Evolutionary conservation across 768 basidiomycete species (phyloP).

Genomic region (Leccinellum rugosiceps): DNA sequence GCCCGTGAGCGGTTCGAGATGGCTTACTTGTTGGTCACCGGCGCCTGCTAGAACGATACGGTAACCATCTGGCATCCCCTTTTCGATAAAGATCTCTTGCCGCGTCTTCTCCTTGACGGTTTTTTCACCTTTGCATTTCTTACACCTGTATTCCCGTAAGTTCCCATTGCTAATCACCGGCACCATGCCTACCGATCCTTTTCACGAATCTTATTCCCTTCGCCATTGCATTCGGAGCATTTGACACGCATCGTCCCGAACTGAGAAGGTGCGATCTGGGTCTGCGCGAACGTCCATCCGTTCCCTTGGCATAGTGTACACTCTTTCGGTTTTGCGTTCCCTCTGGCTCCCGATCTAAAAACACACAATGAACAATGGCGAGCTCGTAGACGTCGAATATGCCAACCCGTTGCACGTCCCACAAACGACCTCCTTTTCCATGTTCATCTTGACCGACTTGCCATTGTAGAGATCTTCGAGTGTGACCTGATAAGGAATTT

Average conservation of each 20-base stretch:
- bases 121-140: constrained; percentile 90
- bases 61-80: constrained; percentile 81
- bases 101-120: constrained; percentile 85
- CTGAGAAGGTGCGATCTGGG: constrained; percentile 47
- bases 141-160: constrained; percentile 58
- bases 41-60: constrained; percentile 87
- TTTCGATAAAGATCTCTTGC: constrained; percentile 82
- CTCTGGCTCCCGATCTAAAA: constrained; percentile 74
- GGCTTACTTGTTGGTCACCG: constrained; percentile 80
- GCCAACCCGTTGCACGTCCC: constrained; percentile 74
- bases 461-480: constrained; percentile 94
- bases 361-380: constrained; percentile 2
- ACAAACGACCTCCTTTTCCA: constrained; percentile 85
- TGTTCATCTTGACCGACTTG: constrained; percentile 81
- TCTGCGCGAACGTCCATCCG: constrained; percentile 66
- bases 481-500: constrained; percentile 79
- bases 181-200: constrained; percentile 65
- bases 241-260: constrained; percentile 50
- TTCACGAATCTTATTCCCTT: constrained; percentile 70
- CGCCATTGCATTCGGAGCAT: constrained; percentile 70
- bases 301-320: constrained; percentile 83
- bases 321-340: constrained; percentile 78
- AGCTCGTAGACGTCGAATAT: neutral
- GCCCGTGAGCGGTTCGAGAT: neutral
- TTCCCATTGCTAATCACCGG: neutral